Conservation (phyloP, 225 moss, liverwort and hornwort genomes). For the Pleurozium schreberi region DNA sequence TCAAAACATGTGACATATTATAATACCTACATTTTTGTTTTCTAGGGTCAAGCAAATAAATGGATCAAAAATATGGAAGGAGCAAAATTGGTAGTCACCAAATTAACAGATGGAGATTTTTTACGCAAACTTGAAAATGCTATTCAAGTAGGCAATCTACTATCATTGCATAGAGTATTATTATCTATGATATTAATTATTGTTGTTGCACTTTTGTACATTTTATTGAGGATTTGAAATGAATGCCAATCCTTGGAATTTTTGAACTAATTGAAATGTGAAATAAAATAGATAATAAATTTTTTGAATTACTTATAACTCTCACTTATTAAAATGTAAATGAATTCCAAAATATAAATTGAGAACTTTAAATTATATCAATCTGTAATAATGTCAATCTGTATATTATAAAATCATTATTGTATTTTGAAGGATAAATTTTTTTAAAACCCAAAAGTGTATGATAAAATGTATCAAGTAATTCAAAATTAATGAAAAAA, state of each 20-base stretch:
- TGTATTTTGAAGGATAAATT: not conserved
- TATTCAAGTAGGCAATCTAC: slow-evolving; percentile 33
- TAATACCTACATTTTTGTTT: not conserved
- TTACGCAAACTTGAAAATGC: slow-evolving; percentile 77
- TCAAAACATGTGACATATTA: no score
- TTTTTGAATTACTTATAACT: not conserved
- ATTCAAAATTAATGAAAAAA: not conserved
- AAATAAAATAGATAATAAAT: not conserved
- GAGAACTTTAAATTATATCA: no score
- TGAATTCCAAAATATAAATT: no score
- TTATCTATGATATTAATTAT: no score
- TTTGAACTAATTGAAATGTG: no score
- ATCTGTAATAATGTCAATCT: no score
- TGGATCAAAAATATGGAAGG: slow-evolving; percentile 94
- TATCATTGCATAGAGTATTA: not conserved
- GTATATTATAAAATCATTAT: not conserved
- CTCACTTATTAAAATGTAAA: not conserved
- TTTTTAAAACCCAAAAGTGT: not conserved
- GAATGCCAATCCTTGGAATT: no score
- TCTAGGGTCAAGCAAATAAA: slow-evolving; percentile 83
- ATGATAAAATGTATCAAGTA: not conserved
- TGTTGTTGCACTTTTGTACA: rapidly evolving
- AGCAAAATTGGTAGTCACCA: slow-evolving; percentile 43
- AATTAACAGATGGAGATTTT: slow-evolving; percentile 64
- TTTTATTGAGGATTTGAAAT: no score